phyloP scores from a whole-genome alignment of 2,329 filamentous ascomycete genomes.

The Fusarium clavum region DNA sequence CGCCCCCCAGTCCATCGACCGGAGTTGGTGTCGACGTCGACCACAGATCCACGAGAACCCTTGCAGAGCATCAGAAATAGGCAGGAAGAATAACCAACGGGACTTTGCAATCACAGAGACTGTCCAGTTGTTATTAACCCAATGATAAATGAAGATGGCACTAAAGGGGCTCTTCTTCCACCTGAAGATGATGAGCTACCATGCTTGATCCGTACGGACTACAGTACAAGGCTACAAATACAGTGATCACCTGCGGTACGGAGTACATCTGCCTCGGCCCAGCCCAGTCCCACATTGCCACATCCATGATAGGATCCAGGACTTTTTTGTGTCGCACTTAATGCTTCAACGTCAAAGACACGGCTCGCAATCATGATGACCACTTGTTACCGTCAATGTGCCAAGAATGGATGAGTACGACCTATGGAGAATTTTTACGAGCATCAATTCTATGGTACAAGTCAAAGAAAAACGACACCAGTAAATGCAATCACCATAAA shows the following conservation, averaged over 20 bases:
- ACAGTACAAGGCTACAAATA: neutral
- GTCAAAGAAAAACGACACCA: neutral
- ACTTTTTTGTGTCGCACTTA: constrained; percentile 6
- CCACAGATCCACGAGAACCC: constrained; percentile 32
- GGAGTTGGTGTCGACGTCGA: constrained; percentile 34
- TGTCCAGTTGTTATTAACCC: neutral
- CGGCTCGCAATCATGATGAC: constrained; percentile 27
- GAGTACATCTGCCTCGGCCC: constrained; percentile 17
- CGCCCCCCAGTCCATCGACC: constrained; percentile 19
- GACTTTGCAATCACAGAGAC: constrained; percentile 10
- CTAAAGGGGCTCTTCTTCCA: constrained; percentile 2
- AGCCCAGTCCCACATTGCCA: constrained; percentile 23
- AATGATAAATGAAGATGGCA: neutral
- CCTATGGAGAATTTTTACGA: neutral
- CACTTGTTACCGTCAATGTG: neutral
- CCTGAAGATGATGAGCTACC: constrained; percentile 1
- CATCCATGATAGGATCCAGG: constrained; percentile 24
- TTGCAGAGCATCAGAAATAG: constrained; percentile 33
- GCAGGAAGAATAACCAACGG: constrained; percentile 17
- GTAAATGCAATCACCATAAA: neutral
- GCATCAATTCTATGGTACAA: neutral
- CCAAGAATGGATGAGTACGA: neutral
- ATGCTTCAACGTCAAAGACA: constrained; percentile 24
- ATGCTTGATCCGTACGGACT: neutral
- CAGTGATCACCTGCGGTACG: neutral